Evolutionary conservation across 1,284 basidiomycete species (phyloP), one percentile per base, ranked within the genome.

Genomic region (Pseudozyma pruni): DNA sequence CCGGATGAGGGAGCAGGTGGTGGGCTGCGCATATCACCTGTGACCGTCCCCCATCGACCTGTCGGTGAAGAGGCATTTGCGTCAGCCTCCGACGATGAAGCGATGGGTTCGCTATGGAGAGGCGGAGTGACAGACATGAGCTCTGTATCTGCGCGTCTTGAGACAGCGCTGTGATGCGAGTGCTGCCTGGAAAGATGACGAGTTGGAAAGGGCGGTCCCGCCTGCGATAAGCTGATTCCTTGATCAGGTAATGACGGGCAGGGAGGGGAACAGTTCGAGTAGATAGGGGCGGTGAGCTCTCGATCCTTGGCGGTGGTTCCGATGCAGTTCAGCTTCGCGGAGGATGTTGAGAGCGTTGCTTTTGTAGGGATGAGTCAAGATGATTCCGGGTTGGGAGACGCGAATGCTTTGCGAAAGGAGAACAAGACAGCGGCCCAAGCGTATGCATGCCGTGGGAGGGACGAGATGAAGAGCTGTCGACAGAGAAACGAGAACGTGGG

Each of bases 1-100:
- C 69, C 69, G 10, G 62, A 67, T 10, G 69, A 72, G 14, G 63
- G 62, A 19, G 69, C 62, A 19, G 69, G 58, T 5, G 69, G 69
- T 16, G 61, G 68, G 33, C 68, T 71, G 45, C 55, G 58, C 16
- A 72, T 44, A 2, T 50, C 61, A 20, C 59, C 63, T 0, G 69
- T 61, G 20, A 71, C 50, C 19, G 68, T 66, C 9, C 68, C 68
- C 68, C 68, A 71, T 17, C 62, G 40, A 33, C 38, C 59, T 16
- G 60, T 31, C 4, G 67, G 43, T 25, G 34, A 17, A n/a, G 25
- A 29, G 22, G 45, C 47, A 27, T 38, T 25, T 2, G 38, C 10
- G 25, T 58, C 54, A 2, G 44, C 32, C 14, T 54, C 57, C 22
- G 43, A 22, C 11, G 52, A 32, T 17, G 58, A 8, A 9, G 33